A percentile compares a stretch with the other conserved stretches of the same genome.
Conservation (phyloP, 345 rosid species). For the Hypericum androsaemum region DNA sequence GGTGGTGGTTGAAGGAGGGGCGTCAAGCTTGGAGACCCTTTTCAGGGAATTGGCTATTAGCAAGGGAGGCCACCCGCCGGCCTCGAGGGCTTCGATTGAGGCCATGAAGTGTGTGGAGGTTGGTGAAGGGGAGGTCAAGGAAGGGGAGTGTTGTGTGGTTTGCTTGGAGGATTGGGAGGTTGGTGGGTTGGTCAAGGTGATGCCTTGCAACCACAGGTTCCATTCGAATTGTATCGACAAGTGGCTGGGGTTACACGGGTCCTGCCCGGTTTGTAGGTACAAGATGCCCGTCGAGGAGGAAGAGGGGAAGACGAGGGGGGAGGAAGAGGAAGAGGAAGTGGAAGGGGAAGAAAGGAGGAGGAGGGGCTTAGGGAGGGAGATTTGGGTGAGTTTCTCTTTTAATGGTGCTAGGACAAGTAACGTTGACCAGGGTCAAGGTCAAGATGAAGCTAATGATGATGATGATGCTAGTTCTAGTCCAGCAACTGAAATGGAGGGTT, state of each 20-base stretch:
- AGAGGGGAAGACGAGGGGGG: constrained; percentile 23
- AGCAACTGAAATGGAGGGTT: too few species aligned
- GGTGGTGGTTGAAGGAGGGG: constrained; percentile 49
- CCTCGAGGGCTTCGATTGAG: constrained; percentile 63
- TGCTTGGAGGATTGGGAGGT: constrained; percentile 54
- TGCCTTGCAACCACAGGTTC: constrained; percentile 77
- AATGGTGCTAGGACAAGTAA: constrained; percentile 22
- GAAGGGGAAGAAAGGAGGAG: constrained; percentile 15
- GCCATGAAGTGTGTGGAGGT: constrained; percentile 44
- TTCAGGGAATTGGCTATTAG: constrained; percentile 17
- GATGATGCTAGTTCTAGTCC: too few species aligned
- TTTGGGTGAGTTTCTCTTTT: constrained; percentile 49
- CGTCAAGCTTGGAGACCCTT: constrained; percentile 31
- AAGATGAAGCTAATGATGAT: constrained; percentile 5
- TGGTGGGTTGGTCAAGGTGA: constrained; percentile 46
- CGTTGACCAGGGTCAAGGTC: constrained; percentile 16
- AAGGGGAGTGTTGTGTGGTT: constrained; percentile 42
- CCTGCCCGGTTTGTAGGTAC: constrained; percentile 80
- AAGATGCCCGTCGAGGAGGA: constrained; percentile 65
- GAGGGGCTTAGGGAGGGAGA: constrained; percentile 32
- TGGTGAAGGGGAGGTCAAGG: constrained; percentile 23
- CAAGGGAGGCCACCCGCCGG: constrained; percentile 59
- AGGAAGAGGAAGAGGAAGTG: constrained; percentile 9
- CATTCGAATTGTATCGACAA: constrained; percentile 60
- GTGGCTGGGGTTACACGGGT: constrained; percentile 70